These are phyloP conservation scores for Nidularia sp. DNA, from an alignment of 768 basidiomycete species.

Conservation along the genomic window DNA sequence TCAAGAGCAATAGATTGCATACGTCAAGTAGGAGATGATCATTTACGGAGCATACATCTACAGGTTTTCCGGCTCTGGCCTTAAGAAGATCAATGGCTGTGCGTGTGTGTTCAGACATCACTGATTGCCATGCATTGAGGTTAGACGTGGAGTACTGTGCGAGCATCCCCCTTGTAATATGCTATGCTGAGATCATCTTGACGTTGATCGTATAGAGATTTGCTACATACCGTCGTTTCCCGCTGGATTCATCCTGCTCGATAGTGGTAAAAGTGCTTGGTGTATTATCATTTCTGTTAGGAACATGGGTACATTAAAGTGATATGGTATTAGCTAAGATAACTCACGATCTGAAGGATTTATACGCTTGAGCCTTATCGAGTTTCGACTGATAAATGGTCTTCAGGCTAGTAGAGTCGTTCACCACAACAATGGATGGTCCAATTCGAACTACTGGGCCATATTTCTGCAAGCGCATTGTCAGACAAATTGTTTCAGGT, in stretches of 20 bases:
- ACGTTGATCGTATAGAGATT: background rate
- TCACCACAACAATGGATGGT: background rate
- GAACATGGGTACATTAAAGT: background rate
- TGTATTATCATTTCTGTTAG: background rate
- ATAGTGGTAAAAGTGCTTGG: background rate
- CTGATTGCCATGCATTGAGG: background rate
- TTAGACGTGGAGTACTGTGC: background rate
- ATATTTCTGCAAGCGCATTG: background rate
- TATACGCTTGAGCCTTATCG: background rate
- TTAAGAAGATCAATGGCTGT: background rate
- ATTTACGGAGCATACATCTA: background rate
- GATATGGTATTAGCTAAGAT: background rate
- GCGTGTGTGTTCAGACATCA: background rate
- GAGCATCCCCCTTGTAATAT: background rate
- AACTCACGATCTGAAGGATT: background rate
- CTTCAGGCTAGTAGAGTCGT: background rate
- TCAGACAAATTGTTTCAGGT: background rate
- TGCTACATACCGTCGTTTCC: background rate
- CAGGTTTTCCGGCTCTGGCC: background rate
- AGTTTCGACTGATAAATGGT: background rate
- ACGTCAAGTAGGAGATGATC: background rate
- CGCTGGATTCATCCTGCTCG: background rate
- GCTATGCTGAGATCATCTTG: background rate
- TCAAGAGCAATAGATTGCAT: background rate
- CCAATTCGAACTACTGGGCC: background rate